Base-by-base conservation (phyloP, 768 basidiomycete species). In the Strobilomyces echinocephalus region DNA sequence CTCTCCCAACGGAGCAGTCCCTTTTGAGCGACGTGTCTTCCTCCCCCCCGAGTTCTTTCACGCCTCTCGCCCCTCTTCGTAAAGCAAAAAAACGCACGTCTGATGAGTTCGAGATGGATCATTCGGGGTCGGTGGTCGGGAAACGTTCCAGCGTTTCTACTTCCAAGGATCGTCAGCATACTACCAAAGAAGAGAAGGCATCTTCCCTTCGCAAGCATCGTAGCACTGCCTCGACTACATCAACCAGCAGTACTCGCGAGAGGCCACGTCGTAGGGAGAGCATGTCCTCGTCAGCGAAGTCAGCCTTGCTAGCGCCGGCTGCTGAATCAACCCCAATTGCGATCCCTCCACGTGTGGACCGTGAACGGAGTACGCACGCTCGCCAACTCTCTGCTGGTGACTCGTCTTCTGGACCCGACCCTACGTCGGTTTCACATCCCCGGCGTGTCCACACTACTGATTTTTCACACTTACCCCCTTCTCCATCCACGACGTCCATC, bases 391-490 rank as follows among this genome's bases (percentile, higher is more conserved):
- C 89, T 16, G 76, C 80, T 0, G 80, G 86, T 47, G 87, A 84
- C 43, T 85, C 80, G 15, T 82, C 79, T 21, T 85, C 83, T 38
- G 85, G 76, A 64, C 76, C 75, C 50, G 70, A 70, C 35, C 58
- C 44, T 11, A 75, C 70, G 53, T 83, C 85, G 50, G 69, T 61
- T 45, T 66, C 72, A 53, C 66, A 69, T 59, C 65, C 80, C 41
- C 82, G 88, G 18, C 85, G 88, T 35, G 79, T 79, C 36, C 83
- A 83, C 50, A 76, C 81, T 46, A 84, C 78, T 8, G 92, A 94
- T 68, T 93, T 91, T 69, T 91, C 93, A 1, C 90, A 91, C 64
- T 76, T 95, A 5, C 92, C 92, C 12, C 90, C 94, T 14, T 94
- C 92, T 14, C 92, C 92, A 18, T 91, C 92, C 2, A 84, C 90